Evolutionary conservation across 495 filamentous ascomycete genomes (phyloP).

Genomic region (Cenococcum geophilum): DNA sequence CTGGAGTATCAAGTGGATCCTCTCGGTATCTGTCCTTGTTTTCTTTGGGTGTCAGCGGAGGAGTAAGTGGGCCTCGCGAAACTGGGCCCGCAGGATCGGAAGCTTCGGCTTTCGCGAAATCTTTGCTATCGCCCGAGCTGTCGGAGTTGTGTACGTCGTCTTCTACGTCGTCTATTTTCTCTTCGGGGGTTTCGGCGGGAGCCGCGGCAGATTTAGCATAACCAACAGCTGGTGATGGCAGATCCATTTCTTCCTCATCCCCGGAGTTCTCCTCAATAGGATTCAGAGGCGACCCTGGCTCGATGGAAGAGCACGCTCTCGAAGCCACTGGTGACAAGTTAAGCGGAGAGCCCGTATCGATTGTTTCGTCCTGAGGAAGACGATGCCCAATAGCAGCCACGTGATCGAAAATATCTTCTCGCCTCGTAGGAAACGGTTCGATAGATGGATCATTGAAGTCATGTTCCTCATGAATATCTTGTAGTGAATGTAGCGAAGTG

Average conservation of each 20-base stretch:
- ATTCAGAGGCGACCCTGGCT: background rate
- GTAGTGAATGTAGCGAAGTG: conserved; percentile 5
- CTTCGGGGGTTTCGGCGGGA: background rate
- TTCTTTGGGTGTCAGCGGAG: conserved; percentile 1
- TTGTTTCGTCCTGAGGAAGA: conserved; percentile 16
- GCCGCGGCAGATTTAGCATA: background rate
- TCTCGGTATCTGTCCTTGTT: background rate
- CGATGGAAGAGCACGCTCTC: background rate
- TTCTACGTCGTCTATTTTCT: background rate
- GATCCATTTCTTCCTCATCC: background rate
- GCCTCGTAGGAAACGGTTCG: conserved; percentile 14
- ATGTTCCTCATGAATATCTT: conserved; percentile 28
- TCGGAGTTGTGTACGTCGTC: background rate
- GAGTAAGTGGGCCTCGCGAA: background rate
- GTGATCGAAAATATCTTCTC: conserved; percentile 18
- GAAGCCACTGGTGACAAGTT: background rate
- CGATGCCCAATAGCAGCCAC: conserved; percentile 10
- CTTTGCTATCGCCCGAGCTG: background rate
- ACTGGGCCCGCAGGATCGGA: background rate
- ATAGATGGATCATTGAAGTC: conserved; percentile 22
- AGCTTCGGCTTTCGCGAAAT: background rate
- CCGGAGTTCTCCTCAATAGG: background rate
- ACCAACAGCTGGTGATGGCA: background rate
- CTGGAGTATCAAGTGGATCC: background rate
- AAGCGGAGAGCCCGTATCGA: background rate